phyloP scores from a whole-genome alignment of 129 eudicot species.

The Lactuca saligna region DNA sequence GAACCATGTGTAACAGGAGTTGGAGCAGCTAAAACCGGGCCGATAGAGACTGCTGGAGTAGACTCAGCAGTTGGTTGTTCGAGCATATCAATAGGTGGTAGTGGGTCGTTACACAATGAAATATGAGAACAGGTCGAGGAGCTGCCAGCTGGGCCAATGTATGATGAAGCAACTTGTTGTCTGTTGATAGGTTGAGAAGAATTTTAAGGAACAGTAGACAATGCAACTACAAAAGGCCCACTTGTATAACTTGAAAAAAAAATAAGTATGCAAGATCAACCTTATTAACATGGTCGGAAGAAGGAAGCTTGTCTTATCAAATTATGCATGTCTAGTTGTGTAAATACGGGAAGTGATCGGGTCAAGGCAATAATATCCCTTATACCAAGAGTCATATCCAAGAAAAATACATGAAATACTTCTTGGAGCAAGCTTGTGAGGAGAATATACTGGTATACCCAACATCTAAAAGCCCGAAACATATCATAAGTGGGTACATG shows the following conservation, averaged over 20 bases:
- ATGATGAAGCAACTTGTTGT: no score
- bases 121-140: no score
- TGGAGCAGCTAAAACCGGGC: not conserved
- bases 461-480: not conserved
- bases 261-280: no score
- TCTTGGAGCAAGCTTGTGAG: not conserved
- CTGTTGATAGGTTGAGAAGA: no score
- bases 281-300: not conserved
- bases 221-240: no score
- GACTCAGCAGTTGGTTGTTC: no score
- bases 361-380: not conserved
- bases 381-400: not conserved
- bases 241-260: not conserved
- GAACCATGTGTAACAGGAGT: not conserved
- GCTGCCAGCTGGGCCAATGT: no score
- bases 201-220: no score
- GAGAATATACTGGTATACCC: not conserved
- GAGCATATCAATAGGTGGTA: no score
- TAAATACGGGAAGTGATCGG: not conserved
- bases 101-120: no score
- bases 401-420: not conserved
- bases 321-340: not conserved
- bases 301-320: not conserved
- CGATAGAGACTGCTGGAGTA: not conserved
- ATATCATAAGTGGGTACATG: not conserved